Conservation (phyloP, 108 stramenopile species). For the Fragilaria radians region DNA sequence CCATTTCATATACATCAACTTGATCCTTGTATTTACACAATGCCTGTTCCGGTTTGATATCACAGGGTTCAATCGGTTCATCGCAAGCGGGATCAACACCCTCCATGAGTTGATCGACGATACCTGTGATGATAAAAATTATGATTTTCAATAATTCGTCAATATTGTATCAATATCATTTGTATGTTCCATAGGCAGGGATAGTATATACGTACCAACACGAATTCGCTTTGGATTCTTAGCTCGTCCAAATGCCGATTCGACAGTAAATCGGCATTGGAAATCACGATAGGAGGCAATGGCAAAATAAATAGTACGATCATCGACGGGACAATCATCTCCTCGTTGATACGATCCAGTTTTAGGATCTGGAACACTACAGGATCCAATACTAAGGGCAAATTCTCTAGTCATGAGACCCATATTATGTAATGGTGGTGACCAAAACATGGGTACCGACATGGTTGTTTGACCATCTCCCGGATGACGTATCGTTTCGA, state of each 20-base stretch:
- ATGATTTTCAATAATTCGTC: background rate
- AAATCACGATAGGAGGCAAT: conserved; percentile 80
- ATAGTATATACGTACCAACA: conserved; percentile 22
- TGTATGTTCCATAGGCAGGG: background rate
- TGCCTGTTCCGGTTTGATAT: conserved; percentile 46
- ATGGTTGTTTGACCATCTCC: conserved; percentile 54
- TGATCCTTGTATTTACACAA: conserved; percentile 68
- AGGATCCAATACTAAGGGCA: conserved; percentile 71
- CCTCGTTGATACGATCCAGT: conserved; percentile 50
- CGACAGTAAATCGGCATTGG: conserved; percentile 69
- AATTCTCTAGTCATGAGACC: conserved; percentile 49
- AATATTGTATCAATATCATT: background rate
- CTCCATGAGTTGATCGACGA: conserved; percentile 77
- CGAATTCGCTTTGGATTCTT: conserved; percentile 54
- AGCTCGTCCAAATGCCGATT: conserved; percentile 53
- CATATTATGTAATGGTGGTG: conserved; percentile 54
- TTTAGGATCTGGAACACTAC: conserved; percentile 45
- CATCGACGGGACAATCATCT: conserved; percentile 47
- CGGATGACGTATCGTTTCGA: conserved; percentile 62
- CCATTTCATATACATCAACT: conserved; percentile 76
- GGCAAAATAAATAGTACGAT: conserved; percentile 76
- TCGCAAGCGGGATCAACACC: conserved; percentile 71
- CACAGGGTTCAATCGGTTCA: conserved; percentile 65
- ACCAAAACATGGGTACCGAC: conserved; percentile 68
- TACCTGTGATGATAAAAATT: conserved; percentile 21